Evolutionary conservation across 139 green algal genomes (phyloP).

Genomic region (Marvania coccoides): DNA sequence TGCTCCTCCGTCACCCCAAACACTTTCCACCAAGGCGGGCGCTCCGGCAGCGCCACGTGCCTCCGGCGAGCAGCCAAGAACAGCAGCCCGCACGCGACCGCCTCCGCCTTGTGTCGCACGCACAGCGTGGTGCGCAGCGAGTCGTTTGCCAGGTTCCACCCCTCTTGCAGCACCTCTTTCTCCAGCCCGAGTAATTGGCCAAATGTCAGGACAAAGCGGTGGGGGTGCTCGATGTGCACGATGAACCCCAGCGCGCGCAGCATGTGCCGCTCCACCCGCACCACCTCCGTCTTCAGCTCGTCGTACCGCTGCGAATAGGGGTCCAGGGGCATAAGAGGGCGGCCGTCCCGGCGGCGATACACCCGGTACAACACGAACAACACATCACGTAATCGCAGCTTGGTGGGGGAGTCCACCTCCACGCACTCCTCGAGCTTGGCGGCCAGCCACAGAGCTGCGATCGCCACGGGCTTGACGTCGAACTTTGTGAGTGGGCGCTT

Average conservation of each 20-base stretch:
- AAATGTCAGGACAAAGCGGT: constrained; percentile 85
- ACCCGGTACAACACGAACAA: constrained; percentile 75
- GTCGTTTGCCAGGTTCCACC: constrained; percentile 88
- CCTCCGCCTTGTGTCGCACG: constrained; percentile 69
- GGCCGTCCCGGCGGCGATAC: constrained; percentile 39
- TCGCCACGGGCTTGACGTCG: constrained; percentile 75
- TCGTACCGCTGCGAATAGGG: constrained; percentile 50
- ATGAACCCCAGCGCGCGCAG: constrained; percentile 82
- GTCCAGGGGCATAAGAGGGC: constrained; percentile 47
- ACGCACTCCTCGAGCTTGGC: constrained; percentile 86
- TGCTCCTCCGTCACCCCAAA: constrained; percentile 55
- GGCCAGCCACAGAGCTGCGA: constrained; percentile 69
- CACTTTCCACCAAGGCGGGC: constrained; percentile 68
- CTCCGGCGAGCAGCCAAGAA: constrained; percentile 68
- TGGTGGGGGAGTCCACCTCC: constrained; percentile 11
- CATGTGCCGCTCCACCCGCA: constrained; percentile 67
- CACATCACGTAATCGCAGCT: constrained; percentile 42
- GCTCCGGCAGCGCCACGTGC: constrained; percentile 61
- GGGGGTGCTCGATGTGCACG: constrained; percentile 80
- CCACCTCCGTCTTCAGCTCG: constrained; percentile 51
- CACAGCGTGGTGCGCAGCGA: constrained; percentile 83
- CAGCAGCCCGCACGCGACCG: constrained; percentile 81
- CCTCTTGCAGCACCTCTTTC: constrained; percentile 52
- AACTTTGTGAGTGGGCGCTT: constrained; percentile 75
- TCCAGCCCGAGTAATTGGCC: constrained; percentile 40